Base-by-base conservation (phyloP, 2,329 filamentous ascomycete genomes). In the Apiospora hydei region DNA sequence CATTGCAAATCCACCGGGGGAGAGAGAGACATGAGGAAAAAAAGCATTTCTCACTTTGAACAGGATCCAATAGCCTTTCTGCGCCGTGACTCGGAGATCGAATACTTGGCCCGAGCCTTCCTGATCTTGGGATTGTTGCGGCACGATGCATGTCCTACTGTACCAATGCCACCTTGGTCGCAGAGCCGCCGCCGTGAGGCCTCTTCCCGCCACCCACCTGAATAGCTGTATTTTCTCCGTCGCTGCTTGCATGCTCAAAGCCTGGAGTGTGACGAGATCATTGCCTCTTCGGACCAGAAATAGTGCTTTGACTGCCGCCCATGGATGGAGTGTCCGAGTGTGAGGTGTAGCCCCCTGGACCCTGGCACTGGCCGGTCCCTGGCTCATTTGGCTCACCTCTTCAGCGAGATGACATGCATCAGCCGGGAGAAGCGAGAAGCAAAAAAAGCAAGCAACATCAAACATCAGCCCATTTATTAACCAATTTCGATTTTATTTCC, bases 321-420 rank as follows among this genome's bases (percentile, higher is more conserved):
- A 41, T 41, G 46, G 3, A 16, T 34, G 57, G 7, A n/a, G 18
- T 61, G 53, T 61, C 18, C 34, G 7, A 38, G 18, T 61, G 30
- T 61, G 14, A 34, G 30, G 6, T 61, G 57, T 61, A 61, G 8
- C 34, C 57, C 57, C 57, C 34, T 64, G 57, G 34, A n/a, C 57
- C 57, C 57, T 57, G 51, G 51, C 16, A 57, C 0, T 57, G 51
- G 51, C 26, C 51, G 51, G 51, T 34, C 26, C 51, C 51, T 64
- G 57, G 57, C 57, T 64, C 57, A 24, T 41, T 41, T 64, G n/a
- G 21, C 57, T 64, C 57, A 64, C 57, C 57, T 64, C 26, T 61
- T 38, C 57, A 41, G 57, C 57, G 57, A 64, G 30, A 64, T 64
- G 57, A 64, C 57, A 64, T 61, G 53, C 53, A 61, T 61, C 53